phyloP scores from a whole-genome alignment of 2,329 filamentous ascomycete species.

The Spiromastix sp. region DNA sequence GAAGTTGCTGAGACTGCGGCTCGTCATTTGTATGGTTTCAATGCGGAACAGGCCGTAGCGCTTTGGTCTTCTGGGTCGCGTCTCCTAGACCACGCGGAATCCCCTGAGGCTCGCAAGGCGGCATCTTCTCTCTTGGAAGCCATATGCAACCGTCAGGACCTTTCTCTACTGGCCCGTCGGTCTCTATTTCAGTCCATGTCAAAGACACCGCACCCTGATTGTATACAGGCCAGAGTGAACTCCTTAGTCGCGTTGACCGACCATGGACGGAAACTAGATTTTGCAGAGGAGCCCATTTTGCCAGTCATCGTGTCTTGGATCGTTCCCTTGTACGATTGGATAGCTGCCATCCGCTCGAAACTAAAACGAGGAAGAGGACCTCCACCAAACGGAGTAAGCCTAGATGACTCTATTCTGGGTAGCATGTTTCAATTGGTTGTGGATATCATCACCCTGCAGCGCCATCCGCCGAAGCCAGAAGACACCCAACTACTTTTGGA shows the following conservation, averaged over 20 bases:
- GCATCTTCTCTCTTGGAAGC: conserved; percentile 27
- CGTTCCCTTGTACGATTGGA: conserved; percentile 27
- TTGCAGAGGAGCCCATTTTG: conserved; percentile 27
- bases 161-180: conserved; percentile 24
- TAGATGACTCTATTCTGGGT: conserved; percentile 27
- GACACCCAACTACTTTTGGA: conserved; percentile 28
- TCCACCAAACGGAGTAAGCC: conserved; percentile 20
- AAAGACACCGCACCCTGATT: conserved; percentile 23
- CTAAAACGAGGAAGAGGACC: conserved; percentile 25
- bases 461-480: conserved; percentile 23
- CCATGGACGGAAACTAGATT: conserved; percentile 33
- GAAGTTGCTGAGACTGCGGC: conserved; percentile 29
- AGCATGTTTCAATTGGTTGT: conserved; percentile 33
- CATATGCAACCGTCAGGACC: conserved; percentile 28
- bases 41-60: conserved; percentile 28
- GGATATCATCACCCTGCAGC: conserved; percentile 33
- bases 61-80: conserved; percentile 31
- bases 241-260: conserved; percentile 32
- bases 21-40: conserved; percentile 25
- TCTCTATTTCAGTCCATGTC: conserved; percentile 28
- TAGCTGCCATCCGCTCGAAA: conserved; percentile 26
- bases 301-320: conserved; percentile 31
- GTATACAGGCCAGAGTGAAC: conserved; percentile 28
- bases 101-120: conserved; percentile 25
- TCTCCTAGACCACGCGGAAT: conserved; percentile 25